phyloP scores from a whole-genome alignment of 805 yeast genomes.

The Metschnikowia amazonensis region DNA sequence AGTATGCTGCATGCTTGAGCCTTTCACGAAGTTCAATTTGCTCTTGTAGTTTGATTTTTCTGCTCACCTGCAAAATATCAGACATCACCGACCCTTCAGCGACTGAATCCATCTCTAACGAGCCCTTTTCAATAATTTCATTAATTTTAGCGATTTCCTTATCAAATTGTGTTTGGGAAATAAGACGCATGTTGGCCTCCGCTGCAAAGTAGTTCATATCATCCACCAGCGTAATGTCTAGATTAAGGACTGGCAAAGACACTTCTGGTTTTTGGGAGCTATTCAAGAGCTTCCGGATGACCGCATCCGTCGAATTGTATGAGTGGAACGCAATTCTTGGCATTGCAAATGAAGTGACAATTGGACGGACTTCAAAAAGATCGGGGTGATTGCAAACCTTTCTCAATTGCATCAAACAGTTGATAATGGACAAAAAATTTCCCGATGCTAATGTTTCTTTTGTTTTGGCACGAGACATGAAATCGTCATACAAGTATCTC shows the following conservation, averaged over 20 bases:
- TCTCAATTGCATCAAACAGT: constrained; percentile 95
- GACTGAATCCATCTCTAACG: neutral
- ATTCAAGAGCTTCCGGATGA: constrained; percentile 20
- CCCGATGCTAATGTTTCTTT: constrained; percentile 91
- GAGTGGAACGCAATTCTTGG: constrained; percentile 55
- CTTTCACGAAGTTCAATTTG: constrained; percentile 50
- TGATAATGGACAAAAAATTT: constrained; percentile 88
- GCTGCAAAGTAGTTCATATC: constrained; percentile 44
- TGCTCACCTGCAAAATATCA: constrained; percentile 56
- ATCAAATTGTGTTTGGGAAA: constrained; percentile 45
- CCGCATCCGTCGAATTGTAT: constrained; percentile 34
- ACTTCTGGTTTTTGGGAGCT: constrained; percentile 22
- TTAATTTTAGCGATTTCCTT: constrained; percentile 44
- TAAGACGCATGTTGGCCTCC: constrained; percentile 39
- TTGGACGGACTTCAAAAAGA: constrained; percentile 91
- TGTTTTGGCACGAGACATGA: constrained; percentile 95
- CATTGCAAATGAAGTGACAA: constrained; percentile 83
- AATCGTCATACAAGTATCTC: constrained; percentile 88
- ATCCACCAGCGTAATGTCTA: constrained; percentile 50
- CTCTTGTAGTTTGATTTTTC: constrained; percentile 49
- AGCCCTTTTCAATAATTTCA: constrained; percentile 28
- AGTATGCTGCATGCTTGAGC: constrained; percentile 53
- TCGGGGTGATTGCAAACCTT: constrained; percentile 97
- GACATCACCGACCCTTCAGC: constrained; percentile 17
- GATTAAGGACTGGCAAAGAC: constrained; percentile 56